Percentiles rank a stretch among this genome's conserved stretches.
Conservation (phyloP, 768 basidiomycete species). For the Leccinum longicurvipes region DNA sequence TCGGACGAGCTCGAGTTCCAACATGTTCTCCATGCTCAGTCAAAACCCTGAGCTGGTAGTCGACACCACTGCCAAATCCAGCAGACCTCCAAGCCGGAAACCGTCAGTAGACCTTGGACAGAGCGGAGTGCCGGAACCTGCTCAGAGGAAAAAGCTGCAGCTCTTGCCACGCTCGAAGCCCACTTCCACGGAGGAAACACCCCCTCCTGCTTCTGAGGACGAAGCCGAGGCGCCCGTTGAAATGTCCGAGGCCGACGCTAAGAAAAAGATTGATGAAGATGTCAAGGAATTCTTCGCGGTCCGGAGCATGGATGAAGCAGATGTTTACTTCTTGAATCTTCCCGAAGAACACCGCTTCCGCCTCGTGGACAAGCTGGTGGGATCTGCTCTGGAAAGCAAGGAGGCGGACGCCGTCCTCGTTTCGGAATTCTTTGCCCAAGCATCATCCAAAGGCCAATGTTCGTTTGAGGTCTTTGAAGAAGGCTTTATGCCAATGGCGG, state of each 20-base stretch:
- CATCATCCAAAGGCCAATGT: constrained; percentile 57
- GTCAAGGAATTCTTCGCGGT: constrained; percentile 84
- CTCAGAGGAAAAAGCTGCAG: neutral
- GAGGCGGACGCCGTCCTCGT: constrained; percentile 77
- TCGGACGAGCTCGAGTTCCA: constrained; percentile 72
- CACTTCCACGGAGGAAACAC: neutral
- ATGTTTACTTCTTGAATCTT: constrained; percentile 76
- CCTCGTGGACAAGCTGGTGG: constrained; percentile 75
- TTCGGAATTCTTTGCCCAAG: constrained; percentile 66
- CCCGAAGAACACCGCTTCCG: constrained; percentile 58
- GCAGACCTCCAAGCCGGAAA: constrained; percentile 47
- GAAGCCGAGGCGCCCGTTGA: constrained; percentile 44
- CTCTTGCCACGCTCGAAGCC: neutral
- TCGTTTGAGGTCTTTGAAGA: constrained; percentile 63
- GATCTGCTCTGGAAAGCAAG: constrained; percentile 76
- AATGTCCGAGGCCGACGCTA: constrained; percentile 66
- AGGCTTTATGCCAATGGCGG: constrained; percentile 66
- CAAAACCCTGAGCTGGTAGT: constrained; percentile 54
- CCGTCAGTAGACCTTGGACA: constrained; percentile 49
- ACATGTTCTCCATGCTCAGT: constrained; percentile 87
- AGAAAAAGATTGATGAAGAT: constrained; percentile 77
- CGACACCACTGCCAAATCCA: constrained; percentile 54
- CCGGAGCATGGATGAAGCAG: constrained; percentile 83
- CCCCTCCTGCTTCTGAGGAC: constrained; percentile 44
- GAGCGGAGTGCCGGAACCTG: constrained; percentile 43